Percentiles rank a stretch among this genome's conserved stretches.
These are phyloP conservation scores for Pseudogymnoascus sp. DNA, from an alignment of 2,329 filamentous ascomycete species.

Conservation along the genomic window DNA sequence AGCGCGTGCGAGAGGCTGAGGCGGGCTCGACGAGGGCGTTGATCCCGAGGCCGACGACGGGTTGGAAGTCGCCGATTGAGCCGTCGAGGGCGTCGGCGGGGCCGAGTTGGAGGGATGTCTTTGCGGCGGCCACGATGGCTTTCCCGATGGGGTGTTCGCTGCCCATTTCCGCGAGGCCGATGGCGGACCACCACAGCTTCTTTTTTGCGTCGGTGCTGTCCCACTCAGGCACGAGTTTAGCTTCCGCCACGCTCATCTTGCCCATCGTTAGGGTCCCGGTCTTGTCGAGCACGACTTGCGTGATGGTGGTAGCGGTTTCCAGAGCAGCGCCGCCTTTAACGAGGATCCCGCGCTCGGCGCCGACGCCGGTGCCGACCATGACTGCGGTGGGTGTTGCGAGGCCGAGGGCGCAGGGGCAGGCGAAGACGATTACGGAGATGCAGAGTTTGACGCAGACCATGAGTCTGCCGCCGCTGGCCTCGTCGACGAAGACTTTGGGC, in stretches of 20 bases:
- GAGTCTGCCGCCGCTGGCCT: constrained; percentile 76
- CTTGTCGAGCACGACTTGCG: constrained; percentile 88
- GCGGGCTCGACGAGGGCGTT: constrained; percentile 72
- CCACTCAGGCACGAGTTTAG: constrained; percentile 62
- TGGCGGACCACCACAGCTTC: constrained; percentile 87
- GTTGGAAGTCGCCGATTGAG: constrained; percentile 76
- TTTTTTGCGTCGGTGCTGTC: constrained; percentile 56
- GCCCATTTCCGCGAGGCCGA: constrained; percentile 90
- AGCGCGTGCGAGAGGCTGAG: constrained; percentile 58
- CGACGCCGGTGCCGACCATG: constrained; percentile 97
- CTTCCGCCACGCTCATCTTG: constrained; percentile 83
- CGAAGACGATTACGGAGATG: constrained; percentile 97
- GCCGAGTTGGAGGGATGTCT: constrained; percentile 64
- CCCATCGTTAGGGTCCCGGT: constrained; percentile 91
- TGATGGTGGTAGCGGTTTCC: constrained; percentile 84
- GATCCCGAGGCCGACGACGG: constrained; percentile 76
- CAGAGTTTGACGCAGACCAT: constrained; percentile 98
- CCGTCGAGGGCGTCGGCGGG: constrained; percentile 71
- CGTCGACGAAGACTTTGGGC: constrained; percentile 78
- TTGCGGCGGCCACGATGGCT: constrained; percentile 71
- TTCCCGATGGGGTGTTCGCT: constrained; percentile 95
- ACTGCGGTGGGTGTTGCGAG: constrained; percentile 93
- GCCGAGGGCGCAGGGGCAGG: constrained; percentile 93
- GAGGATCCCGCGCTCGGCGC: constrained; percentile 92
- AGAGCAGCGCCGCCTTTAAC: constrained; percentile 92